A percentile compares a stretch with the other conserved stretches of the same genome.
Evolutionary conservation across 768 basidiomycete species (phyloP).

Genomic region (Russula emetica): DNA sequence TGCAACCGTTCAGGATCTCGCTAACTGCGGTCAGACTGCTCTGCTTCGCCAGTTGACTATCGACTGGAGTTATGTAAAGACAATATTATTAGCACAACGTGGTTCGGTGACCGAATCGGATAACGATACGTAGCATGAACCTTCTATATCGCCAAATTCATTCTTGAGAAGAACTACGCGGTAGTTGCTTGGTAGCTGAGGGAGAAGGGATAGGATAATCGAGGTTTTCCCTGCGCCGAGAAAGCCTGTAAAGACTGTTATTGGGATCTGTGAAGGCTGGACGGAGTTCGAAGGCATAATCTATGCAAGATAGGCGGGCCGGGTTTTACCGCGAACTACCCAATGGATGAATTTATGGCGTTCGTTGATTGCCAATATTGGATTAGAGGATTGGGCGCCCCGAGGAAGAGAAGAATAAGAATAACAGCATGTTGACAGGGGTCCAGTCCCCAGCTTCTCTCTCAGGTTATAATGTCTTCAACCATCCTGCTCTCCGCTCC

Average conservation of each 20-base stretch:
- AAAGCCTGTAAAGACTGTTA: constrained; percentile 96
- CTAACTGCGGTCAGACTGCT: constrained; percentile 82
- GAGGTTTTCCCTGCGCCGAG: constrained; percentile 79
- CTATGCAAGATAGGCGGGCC: background rate
- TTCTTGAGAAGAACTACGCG: constrained; percentile 91
- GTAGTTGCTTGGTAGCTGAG: constrained; percentile 79
- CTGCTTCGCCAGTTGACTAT: constrained; percentile 84
- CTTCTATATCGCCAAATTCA: constrained; percentile 93
- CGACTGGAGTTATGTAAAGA: constrained; percentile 49
- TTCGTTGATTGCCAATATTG: background rate
- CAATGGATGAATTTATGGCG: background rate
- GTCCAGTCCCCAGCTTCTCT: background rate
- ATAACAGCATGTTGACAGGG: background rate
- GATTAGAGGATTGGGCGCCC: background rate
- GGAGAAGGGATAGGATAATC: constrained; percentile 77
- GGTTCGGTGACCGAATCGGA: too few species aligned
- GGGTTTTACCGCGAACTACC: background rate
- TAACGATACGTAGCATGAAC: constrained; percentile 35
- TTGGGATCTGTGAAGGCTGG: constrained; percentile 51
- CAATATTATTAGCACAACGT: background rate
- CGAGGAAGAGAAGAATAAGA: background rate
- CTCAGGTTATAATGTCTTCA: background rate
- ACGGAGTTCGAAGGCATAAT: background rate
- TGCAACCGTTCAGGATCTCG: constrained; percentile 95
- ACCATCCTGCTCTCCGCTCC: constrained; percentile 32